Evolutionary conservation across 1,139 yeast genomes (phyloP).

Genomic region (Fermentozyma sake): DNA sequence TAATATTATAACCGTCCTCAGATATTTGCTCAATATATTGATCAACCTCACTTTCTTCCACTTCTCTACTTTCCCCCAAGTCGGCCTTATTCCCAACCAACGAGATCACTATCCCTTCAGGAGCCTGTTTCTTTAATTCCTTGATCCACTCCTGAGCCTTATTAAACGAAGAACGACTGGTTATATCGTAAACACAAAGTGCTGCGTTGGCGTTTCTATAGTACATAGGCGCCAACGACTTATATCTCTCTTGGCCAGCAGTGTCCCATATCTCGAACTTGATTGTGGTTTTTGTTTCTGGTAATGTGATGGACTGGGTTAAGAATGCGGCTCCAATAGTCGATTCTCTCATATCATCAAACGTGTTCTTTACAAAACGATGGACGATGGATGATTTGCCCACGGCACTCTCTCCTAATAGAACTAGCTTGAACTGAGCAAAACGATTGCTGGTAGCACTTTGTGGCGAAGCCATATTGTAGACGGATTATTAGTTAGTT

Average conservation of each 20-base stretch:
- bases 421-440: conserved; percentile 45
- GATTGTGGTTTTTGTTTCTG: conserved; percentile 15
- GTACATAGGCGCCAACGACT: conserved; percentile 48
- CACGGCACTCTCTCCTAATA: conserved; percentile 46
- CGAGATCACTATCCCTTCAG: conserved; percentile 61
- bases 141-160: conserved; percentile 96
- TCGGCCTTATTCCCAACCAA: conserved; percentile 53
- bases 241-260: conserved; percentile 49
- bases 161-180: conserved; percentile 56
- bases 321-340: conserved; percentile 97
- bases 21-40: conserved; percentile 30
- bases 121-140: conserved; percentile 89
- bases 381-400: conserved; percentile 47
- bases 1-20: conserved; percentile 22
- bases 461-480: no score
- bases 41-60: conserved; percentile 30
- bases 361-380: conserved; percentile 61
- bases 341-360: conserved; percentile 90
- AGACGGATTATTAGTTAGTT: background rate
- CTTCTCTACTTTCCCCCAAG: conserved; percentile 51
- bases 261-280: conserved; percentile 50
- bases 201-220: conserved; percentile 45
- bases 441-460: conserved; percentile 12
- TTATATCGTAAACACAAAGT: conserved; percentile 25
- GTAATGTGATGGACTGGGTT: conserved; percentile 64